phyloP scores from a whole-genome alignment of 2,329 filamentous ascomycete species.

The Trichothecium roseum region DNA sequence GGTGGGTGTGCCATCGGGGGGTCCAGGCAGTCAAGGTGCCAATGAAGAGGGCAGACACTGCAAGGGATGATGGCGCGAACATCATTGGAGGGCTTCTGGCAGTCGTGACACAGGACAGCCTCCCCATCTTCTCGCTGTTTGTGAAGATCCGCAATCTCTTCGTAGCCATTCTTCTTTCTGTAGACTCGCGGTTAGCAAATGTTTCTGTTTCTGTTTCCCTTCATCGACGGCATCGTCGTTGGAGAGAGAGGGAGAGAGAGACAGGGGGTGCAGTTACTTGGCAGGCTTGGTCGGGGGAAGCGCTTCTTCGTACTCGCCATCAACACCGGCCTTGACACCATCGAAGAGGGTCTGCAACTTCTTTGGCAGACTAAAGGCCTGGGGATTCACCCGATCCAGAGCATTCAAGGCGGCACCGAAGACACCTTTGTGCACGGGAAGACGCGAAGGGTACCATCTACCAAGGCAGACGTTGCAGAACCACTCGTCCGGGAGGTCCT shows the following conservation, averaged over 20 bases:
- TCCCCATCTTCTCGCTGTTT: slow-evolving; percentile 66
- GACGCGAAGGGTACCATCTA: slow-evolving; percentile 33
- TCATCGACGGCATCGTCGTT: not conserved
- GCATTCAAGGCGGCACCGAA: slow-evolving; percentile 54
- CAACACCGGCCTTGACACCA: slow-evolving; percentile 63
- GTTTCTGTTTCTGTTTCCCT: no score
- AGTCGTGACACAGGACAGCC: slow-evolving; percentile 66
- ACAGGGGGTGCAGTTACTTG: slow-evolving; percentile 40
- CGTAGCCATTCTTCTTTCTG: slow-evolving; percentile 44
- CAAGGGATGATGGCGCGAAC: slow-evolving; percentile 71
- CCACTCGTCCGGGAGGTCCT: slow-evolving; percentile 65
- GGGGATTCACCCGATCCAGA: slow-evolving; percentile 59
- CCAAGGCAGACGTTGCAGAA: slow-evolving; percentile 66
- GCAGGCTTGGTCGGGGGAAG: slow-evolving; percentile 43
- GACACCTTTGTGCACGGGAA: slow-evolving; percentile 38
- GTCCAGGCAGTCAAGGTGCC: slow-evolving; percentile 89
- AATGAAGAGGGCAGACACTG: slow-evolving; percentile 70
- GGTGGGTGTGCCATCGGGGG: slow-evolving; percentile 75
- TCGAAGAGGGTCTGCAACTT: slow-evolving; percentile 68
- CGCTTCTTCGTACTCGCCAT: slow-evolving; percentile 73
- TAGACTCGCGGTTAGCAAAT: slow-evolving; percentile 1
- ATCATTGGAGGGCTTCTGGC: slow-evolving; percentile 52
- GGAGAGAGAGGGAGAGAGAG: not conserved
- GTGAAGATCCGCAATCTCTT: slow-evolving; percentile 56
- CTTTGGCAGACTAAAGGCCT: slow-evolving; percentile 61